Evolutionary conservation across 345 rosid genomes (phyloP).

Genomic region (Camelina neglecta): DNA sequence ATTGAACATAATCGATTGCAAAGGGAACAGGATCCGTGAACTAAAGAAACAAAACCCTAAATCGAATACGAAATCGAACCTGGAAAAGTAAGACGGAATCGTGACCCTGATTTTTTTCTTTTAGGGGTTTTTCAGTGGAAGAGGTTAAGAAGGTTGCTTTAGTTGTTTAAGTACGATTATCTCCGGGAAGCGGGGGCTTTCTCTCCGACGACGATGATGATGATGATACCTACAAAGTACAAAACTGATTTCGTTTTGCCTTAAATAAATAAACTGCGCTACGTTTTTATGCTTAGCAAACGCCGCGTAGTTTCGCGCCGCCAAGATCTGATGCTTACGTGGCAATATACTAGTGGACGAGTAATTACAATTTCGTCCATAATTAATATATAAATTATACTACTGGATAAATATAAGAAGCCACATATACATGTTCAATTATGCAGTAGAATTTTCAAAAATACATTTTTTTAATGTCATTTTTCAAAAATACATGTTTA

Average conservation of each 20-base stretch:
- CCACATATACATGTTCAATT: too few species aligned
- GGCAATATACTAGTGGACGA: not conserved
- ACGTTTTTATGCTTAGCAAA: slow-evolving; percentile 37
- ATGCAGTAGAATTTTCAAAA: too few species aligned
- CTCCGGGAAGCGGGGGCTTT: slow-evolving; percentile 27
- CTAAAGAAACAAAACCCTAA: slow-evolving; percentile 27
- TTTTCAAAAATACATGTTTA: too few species aligned
- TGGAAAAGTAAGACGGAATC: not conserved
- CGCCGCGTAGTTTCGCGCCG: slow-evolving; percentile 48
- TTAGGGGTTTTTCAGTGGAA: slow-evolving; percentile 17
- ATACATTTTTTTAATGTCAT: too few species aligned
- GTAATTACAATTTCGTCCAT: too few species aligned
- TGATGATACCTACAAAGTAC: slow-evolving; percentile 8
- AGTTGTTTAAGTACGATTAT: slow-evolving; percentile 22
- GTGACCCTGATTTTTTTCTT: slow-evolving; percentile 9
- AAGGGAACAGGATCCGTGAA: slow-evolving; percentile 22
- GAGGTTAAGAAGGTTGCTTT: slow-evolving; percentile 13
- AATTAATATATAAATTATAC: too few species aligned
- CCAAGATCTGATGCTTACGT: slow-evolving; percentile 5
- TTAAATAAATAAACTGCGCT: slow-evolving; percentile 29
- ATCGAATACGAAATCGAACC: slow-evolving; percentile 29
- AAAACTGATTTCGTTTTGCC: slow-evolving; percentile 5
- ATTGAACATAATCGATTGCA: not conserved
- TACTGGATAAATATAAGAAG: too few species aligned
- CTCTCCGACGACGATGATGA: slow-evolving; percentile 22